Conservation (phyloP, 1,284 basidiomycete genomes). For the Microbotryomycetes sp. region DNA sequence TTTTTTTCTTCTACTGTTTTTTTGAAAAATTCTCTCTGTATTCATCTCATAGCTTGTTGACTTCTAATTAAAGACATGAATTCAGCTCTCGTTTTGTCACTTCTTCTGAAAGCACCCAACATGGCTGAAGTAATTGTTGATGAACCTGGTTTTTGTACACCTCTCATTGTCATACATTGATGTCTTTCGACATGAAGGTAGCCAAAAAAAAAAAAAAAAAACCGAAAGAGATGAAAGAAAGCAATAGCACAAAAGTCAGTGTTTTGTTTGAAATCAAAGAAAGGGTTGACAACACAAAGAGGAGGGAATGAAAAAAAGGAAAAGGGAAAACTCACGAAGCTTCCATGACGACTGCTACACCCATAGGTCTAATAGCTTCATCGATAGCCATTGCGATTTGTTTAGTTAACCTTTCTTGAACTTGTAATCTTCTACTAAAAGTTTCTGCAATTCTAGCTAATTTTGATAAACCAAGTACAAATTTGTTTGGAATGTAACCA, state of each 20-base stretch:
- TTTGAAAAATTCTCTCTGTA: neutral
- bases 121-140: constrained; percentile 97
- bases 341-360: constrained; percentile 99
- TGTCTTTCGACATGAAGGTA: constrained; percentile 55
- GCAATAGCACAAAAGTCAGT: neutral
- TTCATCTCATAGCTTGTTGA: constrained; percentile 18
- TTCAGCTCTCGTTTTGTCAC: constrained; percentile 96
- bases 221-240: neutral
- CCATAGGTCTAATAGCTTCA: constrained; percentile 92
- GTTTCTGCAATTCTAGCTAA: constrained; percentile 96
- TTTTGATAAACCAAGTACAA: constrained; percentile 95
- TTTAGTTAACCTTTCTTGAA: constrained; percentile 95
- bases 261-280: neutral
- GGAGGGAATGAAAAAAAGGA: neutral
- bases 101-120: constrained; percentile 94
- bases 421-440: constrained; percentile 88
- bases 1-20: neutral
- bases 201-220: too few relatives aligned
- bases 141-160: constrained; percentile 96
- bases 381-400: constrained; percentile 96
- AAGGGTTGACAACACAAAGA: neutral
- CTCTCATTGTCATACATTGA: constrained; percentile 99
- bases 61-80: constrained; percentile 46
- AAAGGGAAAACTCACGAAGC: constrained; percentile 63
- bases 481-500: constrained; percentile 87